These are phyloP conservation scores for Gymnopilus junonius DNA, from an alignment of 768 basidiomycete genomes.

Conservation along the genomic window DNA sequence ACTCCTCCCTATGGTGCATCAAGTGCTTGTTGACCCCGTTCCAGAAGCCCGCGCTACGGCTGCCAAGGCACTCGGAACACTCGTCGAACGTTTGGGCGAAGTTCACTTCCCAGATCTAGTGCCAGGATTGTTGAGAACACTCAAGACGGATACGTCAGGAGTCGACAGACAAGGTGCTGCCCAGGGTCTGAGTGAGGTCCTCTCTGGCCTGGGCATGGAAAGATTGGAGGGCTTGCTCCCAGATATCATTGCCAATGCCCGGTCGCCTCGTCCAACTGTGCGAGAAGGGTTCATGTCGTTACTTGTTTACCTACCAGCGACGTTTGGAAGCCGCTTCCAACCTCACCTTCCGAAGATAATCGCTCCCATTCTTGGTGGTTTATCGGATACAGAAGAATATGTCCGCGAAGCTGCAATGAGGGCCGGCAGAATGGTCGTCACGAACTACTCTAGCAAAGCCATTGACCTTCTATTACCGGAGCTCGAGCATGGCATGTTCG, in stretches of 20 bases:
- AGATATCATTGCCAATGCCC: constrained; percentile 90
- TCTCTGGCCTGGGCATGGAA: constrained; percentile 97
- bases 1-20: constrained; percentile 88
- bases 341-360: constrained; percentile 96
- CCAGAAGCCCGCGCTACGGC: constrained; percentile 98
- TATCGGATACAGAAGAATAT: constrained; percentile 93
- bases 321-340: constrained; percentile 95
- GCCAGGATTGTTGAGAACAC: constrained; percentile 81
- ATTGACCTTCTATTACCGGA: constrained; percentile 94
- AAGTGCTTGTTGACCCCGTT: constrained; percentile 94
- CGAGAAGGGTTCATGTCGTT: constrained; percentile 99
- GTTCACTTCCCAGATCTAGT: constrained; percentile 95
- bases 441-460: constrained; percentile 89
- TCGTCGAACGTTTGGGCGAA: constrained; percentile 97
- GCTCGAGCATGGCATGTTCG: constrained; percentile 94
- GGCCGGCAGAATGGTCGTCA: constrained; percentile 97
- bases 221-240: constrained; percentile 92
- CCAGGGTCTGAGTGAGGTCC: constrained; percentile 94
- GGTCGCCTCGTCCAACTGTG: constrained; percentile 87
- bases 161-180: constrained; percentile 98
- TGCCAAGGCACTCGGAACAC: constrained; percentile 92
- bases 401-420: constrained; percentile 98
- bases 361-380: constrained; percentile 86
- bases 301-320: constrained; percentile 92
- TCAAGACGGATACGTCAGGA: constrained; percentile 92